A percentile compares a stretch with the other conserved stretches of the same genome.
Conservation (phyloP, 768 basidiomycete genomes). For the Aureoboletus auriporus region DNA sequence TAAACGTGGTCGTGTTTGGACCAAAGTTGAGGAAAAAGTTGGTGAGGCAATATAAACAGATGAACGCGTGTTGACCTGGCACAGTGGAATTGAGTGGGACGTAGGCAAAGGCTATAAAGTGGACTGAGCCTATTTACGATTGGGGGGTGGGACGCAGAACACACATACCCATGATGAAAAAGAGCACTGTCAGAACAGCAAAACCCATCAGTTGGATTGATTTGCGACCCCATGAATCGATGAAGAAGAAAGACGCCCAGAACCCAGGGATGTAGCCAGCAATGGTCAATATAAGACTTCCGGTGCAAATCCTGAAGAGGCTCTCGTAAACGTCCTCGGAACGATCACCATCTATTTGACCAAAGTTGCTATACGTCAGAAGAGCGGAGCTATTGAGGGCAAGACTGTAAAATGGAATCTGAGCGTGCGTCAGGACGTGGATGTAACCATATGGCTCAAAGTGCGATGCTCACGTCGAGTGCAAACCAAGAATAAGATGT, state of each 20-base stretch:
- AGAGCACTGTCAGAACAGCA: conserved; percentile 56
- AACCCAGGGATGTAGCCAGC: conserved; percentile 42
- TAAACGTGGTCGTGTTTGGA: conserved; percentile 59
- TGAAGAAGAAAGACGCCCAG: conserved; percentile 59
- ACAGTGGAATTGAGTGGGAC: conserved; percentile 48
- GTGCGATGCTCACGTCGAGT: conserved; percentile 53
- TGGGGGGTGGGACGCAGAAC: conserved; percentile 13
- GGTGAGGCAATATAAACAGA: conserved; percentile 26
- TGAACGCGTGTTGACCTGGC: conserved; percentile 50
- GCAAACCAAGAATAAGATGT: conserved; percentile 86
- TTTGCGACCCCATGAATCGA: conserved; percentile 72
- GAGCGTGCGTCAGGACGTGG: conserved; percentile 3
- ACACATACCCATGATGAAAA: conserved; percentile 67
- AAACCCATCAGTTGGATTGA: conserved; percentile 77
- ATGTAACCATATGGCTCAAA: not conserved
- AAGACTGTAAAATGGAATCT: conserved; percentile 87
- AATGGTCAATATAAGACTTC: conserved; percentile 14
- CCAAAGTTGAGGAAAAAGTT: conserved; percentile 18
- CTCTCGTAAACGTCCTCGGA: conserved; percentile 17
- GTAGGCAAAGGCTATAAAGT: conserved; percentile 54
- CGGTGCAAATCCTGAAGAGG: conserved; percentile 20
- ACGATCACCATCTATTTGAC: conserved; percentile 35
- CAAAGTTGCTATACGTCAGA: conserved; percentile 64
- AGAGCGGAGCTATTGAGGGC: conserved; percentile 79
- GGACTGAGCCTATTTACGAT: conserved; percentile 1